Evolutionary conservation across 495 filamentous ascomycete genomes (phyloP).

Genomic region (Trichodelitschia bisporula): DNA sequence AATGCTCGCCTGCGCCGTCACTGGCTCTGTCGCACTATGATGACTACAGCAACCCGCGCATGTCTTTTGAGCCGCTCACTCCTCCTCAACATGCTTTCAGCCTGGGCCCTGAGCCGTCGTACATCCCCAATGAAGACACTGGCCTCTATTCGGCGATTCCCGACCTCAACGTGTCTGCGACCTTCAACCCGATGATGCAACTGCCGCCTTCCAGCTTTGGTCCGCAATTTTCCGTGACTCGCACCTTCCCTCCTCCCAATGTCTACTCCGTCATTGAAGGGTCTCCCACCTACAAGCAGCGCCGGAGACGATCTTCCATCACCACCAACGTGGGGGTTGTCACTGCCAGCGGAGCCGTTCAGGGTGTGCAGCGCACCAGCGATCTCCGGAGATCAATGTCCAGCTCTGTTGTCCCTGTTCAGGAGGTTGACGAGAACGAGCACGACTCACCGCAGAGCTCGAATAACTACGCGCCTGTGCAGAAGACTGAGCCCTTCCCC

Average conservation of each 20-base stretch:
- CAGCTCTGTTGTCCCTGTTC: constrained; percentile 59
- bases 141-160: constrained; percentile 87
- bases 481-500: constrained; percentile 54
- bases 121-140: constrained; percentile 93
- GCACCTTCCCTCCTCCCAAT: constrained; percentile 48
- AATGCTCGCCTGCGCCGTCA: constrained; percentile 93
- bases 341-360: constrained; percentile 23
- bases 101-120: constrained; percentile 68
- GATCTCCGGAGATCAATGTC: constrained; percentile 84
- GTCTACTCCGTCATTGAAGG: constrained; percentile 93
- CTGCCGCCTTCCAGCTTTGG: constrained; percentile 61
- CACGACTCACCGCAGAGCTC: constrained; percentile 44
- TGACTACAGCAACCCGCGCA: constrained; percentile 86
- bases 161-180: constrained; percentile 32
- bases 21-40: constrained; percentile 94
- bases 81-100: constrained; percentile 71
- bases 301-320: constrained; percentile 75
- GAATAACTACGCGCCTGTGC: constrained; percentile 20
- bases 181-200: constrained; percentile 69
- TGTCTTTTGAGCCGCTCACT: constrained; percentile 90
- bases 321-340: constrained; percentile 41
- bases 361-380: constrained; percentile 47
- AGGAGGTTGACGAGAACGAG: constrained; percentile 46
- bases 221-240: constrained; percentile 43
- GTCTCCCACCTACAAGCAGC: constrained; percentile 95